A percentile compares a stretch with the other conserved stretches of the same genome.
phyloP scores from a whole-genome alignment of 2,329 filamentous ascomycete species.

The Dactylellina cionopaga region DNA sequence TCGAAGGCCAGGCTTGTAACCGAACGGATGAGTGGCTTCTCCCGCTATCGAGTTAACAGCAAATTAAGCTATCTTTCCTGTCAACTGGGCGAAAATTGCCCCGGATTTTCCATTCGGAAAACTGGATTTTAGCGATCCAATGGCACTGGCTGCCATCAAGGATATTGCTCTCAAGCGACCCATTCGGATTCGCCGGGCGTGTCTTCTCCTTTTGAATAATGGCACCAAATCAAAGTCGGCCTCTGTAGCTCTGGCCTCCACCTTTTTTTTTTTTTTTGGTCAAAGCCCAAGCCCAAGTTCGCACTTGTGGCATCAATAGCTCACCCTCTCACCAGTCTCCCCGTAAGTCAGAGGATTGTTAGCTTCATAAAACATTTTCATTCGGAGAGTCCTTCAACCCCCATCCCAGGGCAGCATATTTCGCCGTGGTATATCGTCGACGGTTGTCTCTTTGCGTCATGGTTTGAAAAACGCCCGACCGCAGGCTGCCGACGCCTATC shows the following conservation, averaged over 20 bases:
- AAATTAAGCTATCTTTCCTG: too few species aligned
- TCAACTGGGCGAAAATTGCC: slow-evolving; percentile 20
- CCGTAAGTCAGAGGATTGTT: slow-evolving; percentile 5
- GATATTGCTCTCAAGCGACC: slow-evolving; percentile 36
- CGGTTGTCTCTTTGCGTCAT: slow-evolving; percentile 29
- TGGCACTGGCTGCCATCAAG: slow-evolving; percentile 10
- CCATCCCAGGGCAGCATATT: background rate
- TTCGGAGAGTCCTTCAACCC: background rate
- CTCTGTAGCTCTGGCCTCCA: background rate
- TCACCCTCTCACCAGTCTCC: slow-evolving; percentile 8
- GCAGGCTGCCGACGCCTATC: too few species aligned
- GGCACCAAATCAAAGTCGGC: background rate
- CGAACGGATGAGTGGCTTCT: background rate
- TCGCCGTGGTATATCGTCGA: background rate
- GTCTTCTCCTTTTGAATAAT: background rate
- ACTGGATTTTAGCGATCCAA: slow-evolving; percentile 46
- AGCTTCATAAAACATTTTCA: background rate
- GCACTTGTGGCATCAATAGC: background rate
- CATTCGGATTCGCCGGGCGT: slow-evolving; percentile 43
- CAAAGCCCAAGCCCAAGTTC: slow-evolving; percentile 4
- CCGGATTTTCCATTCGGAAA: slow-evolving; percentile 45
- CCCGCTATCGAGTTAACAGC: too few species aligned
- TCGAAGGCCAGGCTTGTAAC: too few species aligned
- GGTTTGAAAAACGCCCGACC: slow-evolving; percentile 17
- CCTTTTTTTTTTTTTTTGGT: background rate